These are phyloP conservation scores for Penicillium parvum DNA, from an alignment of 495 filamentous ascomycete genomes.

Conservation along the genomic window DNA sequence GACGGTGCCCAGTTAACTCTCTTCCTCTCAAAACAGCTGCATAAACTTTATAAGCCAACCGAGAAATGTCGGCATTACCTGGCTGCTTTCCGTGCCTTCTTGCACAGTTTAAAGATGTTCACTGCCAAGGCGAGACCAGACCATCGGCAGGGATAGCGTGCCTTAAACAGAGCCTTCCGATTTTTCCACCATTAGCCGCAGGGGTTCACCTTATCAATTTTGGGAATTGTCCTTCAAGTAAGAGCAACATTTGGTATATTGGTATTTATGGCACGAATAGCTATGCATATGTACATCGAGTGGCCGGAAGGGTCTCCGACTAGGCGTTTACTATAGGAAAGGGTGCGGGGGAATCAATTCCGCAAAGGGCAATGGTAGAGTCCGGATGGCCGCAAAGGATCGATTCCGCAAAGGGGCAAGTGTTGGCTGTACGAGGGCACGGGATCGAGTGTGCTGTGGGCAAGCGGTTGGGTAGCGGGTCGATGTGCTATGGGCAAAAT, in stretches of 20 bases:
- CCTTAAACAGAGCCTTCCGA: no score
- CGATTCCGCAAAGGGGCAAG: not conserved
- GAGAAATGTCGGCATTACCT: no score
- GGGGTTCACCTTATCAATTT: no score
- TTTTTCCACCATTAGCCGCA: no score
- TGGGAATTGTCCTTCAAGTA: not conserved
- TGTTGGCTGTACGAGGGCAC: not conserved
- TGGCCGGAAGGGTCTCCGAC: not conserved
- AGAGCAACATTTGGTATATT: not conserved
- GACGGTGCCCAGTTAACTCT: no score
- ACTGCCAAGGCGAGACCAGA: no score
- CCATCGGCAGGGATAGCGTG: no score
- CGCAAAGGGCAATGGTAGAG: not conserved
- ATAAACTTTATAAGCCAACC: no score
- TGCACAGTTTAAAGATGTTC: no score
- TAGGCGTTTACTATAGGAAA: not conserved
- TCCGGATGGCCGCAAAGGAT: no score
- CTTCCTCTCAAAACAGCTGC: no score
- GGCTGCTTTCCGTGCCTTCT: no score
- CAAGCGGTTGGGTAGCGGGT: not conserved
- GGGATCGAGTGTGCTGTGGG: not conserved
- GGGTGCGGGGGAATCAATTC: not conserved
- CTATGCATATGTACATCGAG: conserved; percentile 15
- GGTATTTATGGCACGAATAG: not conserved
- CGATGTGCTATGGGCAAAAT: not conserved